Conservation (phyloP, 768 basidiomycete species). For the Cystofilobasidium ferigula region DNA sequence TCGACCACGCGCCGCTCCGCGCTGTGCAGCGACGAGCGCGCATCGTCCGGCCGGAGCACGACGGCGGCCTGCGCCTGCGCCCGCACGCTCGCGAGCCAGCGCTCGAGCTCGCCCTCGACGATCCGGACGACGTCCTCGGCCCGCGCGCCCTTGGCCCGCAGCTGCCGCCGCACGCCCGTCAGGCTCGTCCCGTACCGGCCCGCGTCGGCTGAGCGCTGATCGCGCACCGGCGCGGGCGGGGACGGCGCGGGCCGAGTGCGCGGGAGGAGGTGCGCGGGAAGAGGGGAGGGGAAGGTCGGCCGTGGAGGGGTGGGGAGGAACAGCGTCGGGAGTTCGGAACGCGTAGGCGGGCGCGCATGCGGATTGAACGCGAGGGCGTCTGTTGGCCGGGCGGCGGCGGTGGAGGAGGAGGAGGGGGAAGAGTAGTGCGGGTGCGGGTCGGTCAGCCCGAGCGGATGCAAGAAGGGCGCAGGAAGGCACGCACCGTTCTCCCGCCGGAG, state of each 20-base stretch:
- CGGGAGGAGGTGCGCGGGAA: constrained; percentile 20
- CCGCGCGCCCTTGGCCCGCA: constrained; percentile 11
- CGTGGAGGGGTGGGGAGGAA: neutral
- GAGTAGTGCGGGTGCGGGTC: neutral
- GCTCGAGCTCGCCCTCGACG: constrained; percentile 17
- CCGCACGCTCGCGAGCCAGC: constrained; percentile 8
- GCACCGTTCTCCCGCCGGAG: constrained; percentile 19
- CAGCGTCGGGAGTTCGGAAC: constrained; percentile 11
- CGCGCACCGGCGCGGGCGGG: neutral
- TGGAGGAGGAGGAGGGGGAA: neutral
- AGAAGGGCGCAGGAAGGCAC: neutral
- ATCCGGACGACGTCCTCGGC: constrained; percentile 18
- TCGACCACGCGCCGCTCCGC: constrained; percentile 18
- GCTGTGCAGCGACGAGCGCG: no score
- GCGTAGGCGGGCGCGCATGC: constrained; percentile 12
- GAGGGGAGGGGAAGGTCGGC: constrained; percentile 18
- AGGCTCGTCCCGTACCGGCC: constrained; percentile 18
- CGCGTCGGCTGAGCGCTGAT: constrained; percentile 9
- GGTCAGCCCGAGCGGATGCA: no score
- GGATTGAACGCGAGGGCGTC: constrained; percentile 23
- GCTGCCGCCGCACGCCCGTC: constrained; percentile 15
- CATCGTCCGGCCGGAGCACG: neutral
- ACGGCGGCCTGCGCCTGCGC: neutral
- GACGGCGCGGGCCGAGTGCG: constrained; percentile 24
- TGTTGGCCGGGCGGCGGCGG: no score